Percentiles rank a stretch among this genome's conserved stretches.
These are phyloP conservation scores for Phialophora chinensis DNA, from an alignment of 2,329 filamentous ascomycete species.

Conservation along the genomic window DNA sequence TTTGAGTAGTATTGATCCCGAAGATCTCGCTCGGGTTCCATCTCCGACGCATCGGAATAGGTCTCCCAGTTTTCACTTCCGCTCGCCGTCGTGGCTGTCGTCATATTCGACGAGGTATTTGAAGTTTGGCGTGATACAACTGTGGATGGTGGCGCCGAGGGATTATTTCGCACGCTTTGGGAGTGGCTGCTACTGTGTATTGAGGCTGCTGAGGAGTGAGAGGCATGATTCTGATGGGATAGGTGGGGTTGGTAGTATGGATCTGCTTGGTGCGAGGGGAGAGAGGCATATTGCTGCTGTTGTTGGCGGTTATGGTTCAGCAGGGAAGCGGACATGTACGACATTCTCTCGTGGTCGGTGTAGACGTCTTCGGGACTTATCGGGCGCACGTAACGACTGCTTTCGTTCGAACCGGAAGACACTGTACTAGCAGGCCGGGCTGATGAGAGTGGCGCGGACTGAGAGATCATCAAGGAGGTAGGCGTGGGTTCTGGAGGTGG, in stretches of 20 bases:
- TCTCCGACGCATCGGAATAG: conserved; percentile 82
- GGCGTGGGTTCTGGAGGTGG: conserved; percentile 53
- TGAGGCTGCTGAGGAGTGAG: conserved; percentile 46
- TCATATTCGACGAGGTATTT: conserved; percentile 63
- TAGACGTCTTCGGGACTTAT: conserved; percentile 82
- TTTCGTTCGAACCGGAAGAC: conserved; percentile 50
- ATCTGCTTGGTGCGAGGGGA: conserved; percentile 35
- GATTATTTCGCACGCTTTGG: conserved; percentile 18
- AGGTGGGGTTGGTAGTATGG: conserved; percentile 49
- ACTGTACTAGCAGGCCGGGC: conserved; percentile 60
- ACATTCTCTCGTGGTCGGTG: conserved; percentile 66
- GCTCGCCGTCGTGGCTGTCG: conserved; percentile 66
- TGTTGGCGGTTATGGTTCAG: conserved; percentile 46
- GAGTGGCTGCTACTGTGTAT: conserved; percentile 35
- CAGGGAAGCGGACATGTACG: conserved; percentile 53
- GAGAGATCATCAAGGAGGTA: conserved; percentile 42
- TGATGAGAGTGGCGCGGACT: conserved; percentile 37
- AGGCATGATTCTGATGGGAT: conserved; percentile 50
- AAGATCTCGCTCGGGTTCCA: conserved; percentile 74
- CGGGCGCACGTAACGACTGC: conserved; percentile 56
- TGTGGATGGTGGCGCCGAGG: conserved; percentile 44
- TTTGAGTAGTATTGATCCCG: conserved; percentile 77
- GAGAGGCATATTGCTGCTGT: conserved; percentile 21
- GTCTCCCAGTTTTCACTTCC: conserved; percentile 98
- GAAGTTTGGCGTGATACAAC: conserved; percentile 67